Base-by-base conservation (phyloP, 306 rosid species). In the Luffa acutangula region DNA sequence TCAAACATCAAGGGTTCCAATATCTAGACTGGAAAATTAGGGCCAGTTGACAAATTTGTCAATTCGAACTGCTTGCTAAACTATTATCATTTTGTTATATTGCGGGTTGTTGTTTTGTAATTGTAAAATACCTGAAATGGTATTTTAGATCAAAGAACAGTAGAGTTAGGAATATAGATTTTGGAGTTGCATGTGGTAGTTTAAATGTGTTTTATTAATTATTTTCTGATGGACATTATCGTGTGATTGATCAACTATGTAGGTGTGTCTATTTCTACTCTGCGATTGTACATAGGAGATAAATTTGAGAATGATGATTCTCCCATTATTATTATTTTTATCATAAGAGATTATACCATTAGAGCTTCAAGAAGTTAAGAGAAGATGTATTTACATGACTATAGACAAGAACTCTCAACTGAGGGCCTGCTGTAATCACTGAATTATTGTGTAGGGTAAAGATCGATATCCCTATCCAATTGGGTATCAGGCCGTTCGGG, bases 391-490 rank as follows among this genome's bases (percentile, higher is more conserved):
- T 36, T 76, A 12, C 69, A 42, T 6, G 46, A n/a, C 10, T 41
- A 9, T 54, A 17, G 66, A 76, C 54, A 34, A 9, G 39, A 56
- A 73, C 41, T 76, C 52, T 76, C 51, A 37, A 76, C 20, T n/a
- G 43, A 25, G 51, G 46, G 57, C 48, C 12, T 17, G 39, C 69
- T 41, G 7, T n/a, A 9, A 56, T 36, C 33, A 7, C 48, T 43
- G 75, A 12, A 41, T 25, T 34, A 3, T 43, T 39, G 79, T 85
- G 63, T 66, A 94, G 98, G 97, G 98, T 72, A 94, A 92, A 83
- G 98, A 90, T 80, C 94, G 98, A 9, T 90, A 88, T 89, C 97
- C 97, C 36, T 94, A 92, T 92, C 97, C 93, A 5, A 87, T 92
- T 78, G 97, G 94, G 62, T 92, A 90, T 81, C 82, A 79, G 82